Conservation (phyloP, 2,329 filamentous ascomycete genomes). For the Ustulina deusta region DNA sequence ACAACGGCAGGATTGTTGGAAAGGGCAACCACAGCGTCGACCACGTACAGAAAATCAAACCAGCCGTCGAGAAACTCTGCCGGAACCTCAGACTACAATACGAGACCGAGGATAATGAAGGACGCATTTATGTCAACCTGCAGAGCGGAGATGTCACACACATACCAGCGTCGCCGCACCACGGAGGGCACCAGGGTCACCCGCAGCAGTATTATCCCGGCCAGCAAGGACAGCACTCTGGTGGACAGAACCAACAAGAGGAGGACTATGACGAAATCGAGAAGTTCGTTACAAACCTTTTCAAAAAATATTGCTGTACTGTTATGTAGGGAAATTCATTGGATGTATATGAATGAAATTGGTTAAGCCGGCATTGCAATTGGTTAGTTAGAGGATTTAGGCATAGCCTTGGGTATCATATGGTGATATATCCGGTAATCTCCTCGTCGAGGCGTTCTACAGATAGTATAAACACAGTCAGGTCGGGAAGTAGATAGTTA, state of each 20-base stretch:
- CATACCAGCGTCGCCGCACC: constrained; percentile 60
- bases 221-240: constrained; percentile 54
- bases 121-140: constrained; percentile 88
- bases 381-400: background rate
- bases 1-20: constrained; percentile 77
- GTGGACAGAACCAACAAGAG: constrained; percentile 27
- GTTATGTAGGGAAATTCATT: constrained; percentile 23
- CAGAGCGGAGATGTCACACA: constrained; percentile 73
- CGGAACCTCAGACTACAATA: constrained; percentile 85
- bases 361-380: background rate
- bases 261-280: constrained; percentile 30
- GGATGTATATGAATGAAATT: background rate
- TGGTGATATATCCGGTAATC: background rate
- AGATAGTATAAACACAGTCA: background rate
- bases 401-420: background rate
- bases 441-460: background rate
- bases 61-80: constrained; percentile 90
- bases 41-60: constrained; percentile 94
- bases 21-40: constrained; percentile 88
- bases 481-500: background rate
- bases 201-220: constrained; percentile 56
- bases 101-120: constrained; percentile 85
- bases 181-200: constrained; percentile 49
- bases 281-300: constrained; percentile 24
- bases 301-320: constrained; percentile 34